Base-by-base conservation (phyloP, 1,139 yeast species). In the Debaryomyces subglobosus region DNA sequence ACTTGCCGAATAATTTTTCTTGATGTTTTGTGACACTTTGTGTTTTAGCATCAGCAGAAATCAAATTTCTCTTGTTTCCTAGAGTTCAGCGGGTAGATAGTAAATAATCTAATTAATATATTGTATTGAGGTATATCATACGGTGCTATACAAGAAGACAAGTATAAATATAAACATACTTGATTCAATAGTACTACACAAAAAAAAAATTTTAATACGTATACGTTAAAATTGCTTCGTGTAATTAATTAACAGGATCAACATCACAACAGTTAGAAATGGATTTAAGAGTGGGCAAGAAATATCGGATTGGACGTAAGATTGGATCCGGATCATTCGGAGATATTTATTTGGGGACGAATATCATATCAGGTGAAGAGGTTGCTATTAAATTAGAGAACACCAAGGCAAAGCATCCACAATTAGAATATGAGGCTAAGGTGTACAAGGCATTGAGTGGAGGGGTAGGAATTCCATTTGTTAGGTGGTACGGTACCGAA, bases 241-340 rank as follows among this genome's bases (percentile, higher is more conserved):
- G 30, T 10, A 8, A 27, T 30, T 40, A 30, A 23, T 37, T 37
- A 37, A 25, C 13, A 37, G 30, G 29, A 21, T 32, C 30, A 30
- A 40, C 36, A 30, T 30, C 42, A 39, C 43, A 46, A 6, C 38
- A 35, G 30, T 18, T 24, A 29, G 37, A 54, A 34, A 76, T 76
- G 80, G 96, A 90, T 72, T 82, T 91, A 66, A 82, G 97, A 68
- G 96, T 94, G 45, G 98, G 98, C 45, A 89, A 95, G 72, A 94
- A 92, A 72, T 94, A 86, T 71, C 84, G 97, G 52, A 87, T 94
- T 62, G 97, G 97, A 43, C 87, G 97, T 57, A 94, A 94, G 72
- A 94, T 94, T 61, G 99, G 99, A 13, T 86, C 96, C 44, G 99
- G 99, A 18, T 92, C 98, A 7, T 94, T 94, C 67, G 99, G 99